Conservation (phyloP, 345 rosid genomes). For the Eucalyptus microcorys region DNA sequence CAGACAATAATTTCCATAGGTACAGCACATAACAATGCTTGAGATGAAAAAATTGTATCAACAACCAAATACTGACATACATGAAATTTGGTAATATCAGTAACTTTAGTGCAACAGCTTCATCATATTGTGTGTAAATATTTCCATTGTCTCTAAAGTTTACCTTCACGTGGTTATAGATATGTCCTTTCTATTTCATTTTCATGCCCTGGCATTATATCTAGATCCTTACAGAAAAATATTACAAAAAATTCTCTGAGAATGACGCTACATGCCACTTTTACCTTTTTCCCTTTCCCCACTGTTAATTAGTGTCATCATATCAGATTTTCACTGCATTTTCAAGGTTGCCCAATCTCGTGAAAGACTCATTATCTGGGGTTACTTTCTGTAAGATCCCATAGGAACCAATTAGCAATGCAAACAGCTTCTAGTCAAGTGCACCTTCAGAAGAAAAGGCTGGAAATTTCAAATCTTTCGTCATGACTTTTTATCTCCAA, state of each 20-base stretch:
- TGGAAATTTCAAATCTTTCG: not conserved
- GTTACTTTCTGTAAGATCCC: not conserved
- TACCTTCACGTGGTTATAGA: not conserved
- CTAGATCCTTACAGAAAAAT: not conserved
- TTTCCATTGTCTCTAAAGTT: not conserved
- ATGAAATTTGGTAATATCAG: not conserved
- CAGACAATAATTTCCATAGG: not conserved
- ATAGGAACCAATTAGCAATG: not conserved
- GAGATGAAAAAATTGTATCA: not conserved
- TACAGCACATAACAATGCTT: not conserved
- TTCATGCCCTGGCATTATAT: not conserved
- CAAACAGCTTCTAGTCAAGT: not conserved
- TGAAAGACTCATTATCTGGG: not conserved
- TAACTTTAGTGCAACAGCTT: not conserved
- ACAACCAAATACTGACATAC: not conserved
- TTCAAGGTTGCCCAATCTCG: not conserved
- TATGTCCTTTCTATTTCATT: not conserved
- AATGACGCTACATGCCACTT: not conserved
- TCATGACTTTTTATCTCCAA: not conserved
- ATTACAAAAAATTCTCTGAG: not conserved
- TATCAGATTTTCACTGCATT: not conserved
- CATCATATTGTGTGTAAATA: not conserved
- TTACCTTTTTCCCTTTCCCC: not conserved
- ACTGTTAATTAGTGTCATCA: not conserved
- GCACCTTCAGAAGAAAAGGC: not conserved